Percentiles rank a stretch among this genome's conserved stretches.
These are phyloP conservation scores for Penicillium sp. DNA, from an alignment of 2,329 filamentous ascomycete species.

Conservation along the genomic window DNA sequence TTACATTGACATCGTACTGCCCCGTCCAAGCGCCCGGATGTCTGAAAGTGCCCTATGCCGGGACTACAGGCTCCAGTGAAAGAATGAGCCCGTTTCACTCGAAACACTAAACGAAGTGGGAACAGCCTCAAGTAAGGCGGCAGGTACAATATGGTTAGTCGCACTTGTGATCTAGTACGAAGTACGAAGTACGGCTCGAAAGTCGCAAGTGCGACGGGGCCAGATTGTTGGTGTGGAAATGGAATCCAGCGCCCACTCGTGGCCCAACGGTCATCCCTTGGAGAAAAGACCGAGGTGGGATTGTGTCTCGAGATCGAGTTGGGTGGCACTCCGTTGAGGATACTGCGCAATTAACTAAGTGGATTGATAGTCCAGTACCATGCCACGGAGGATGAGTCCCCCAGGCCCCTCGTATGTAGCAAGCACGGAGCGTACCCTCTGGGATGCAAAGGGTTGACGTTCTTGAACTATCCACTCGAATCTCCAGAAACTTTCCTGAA, in stretches of 20 bases:
- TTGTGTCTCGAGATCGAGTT: not conserved
- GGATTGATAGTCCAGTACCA: slow-evolving; percentile 16
- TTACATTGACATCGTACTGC: not conserved
- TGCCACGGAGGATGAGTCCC: slow-evolving; percentile 10
- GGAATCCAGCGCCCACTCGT: slow-evolving; percentile 7
- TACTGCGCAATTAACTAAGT: not conserved
- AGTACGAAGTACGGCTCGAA: not conserved
- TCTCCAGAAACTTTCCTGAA: not conserved
- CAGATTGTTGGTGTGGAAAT: slow-evolving; percentile 3
- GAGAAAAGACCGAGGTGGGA: not conserved
- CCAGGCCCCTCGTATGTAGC: not conserved
- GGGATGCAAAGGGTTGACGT: slow-evolving; percentile 3
- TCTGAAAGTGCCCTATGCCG: not conserved
- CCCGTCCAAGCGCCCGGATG: not conserved
- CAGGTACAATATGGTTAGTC: slow-evolving; percentile 13
- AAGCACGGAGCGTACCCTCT: not conserved
- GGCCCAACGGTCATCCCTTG: slow-evolving; percentile 1
- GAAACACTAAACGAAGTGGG: not conserved
- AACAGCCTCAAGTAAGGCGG: slow-evolving; percentile 4
- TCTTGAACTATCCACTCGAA: slow-evolving; percentile 1
- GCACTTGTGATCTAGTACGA: slow-evolving; percentile 18
- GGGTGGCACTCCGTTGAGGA: not conserved
- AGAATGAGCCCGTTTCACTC: slow-evolving; percentile 5
- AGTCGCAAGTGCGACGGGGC: not conserved
- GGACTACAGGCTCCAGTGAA: not conserved